phyloP scores from a whole-genome alignment of 257 asterid genomes.

The Primulina tabacum region DNA sequence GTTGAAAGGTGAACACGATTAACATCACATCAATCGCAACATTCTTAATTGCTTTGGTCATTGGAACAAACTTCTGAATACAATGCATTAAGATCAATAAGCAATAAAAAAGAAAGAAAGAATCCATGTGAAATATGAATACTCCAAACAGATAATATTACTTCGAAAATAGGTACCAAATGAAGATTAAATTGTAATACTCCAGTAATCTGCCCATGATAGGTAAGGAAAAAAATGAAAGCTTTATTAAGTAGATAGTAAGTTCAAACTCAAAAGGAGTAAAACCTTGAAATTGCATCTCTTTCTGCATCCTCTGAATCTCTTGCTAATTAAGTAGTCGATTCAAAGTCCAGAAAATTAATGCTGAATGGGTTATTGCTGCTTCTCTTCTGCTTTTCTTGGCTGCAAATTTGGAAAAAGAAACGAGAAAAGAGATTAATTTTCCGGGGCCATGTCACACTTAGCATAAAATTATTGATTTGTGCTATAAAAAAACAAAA shows the following conservation, averaged over 20 bases:
- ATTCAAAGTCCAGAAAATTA: conserved; percentile 8
- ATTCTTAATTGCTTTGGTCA: not conserved
- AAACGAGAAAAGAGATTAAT: not conserved
- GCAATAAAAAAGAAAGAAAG: not conserved
- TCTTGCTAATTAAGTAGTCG: conserved; percentile 14
- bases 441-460: not conserved
- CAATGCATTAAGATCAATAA: not conserved
- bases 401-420: conserved; percentile 44
- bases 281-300: not conserved
- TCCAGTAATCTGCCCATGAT: not conserved
- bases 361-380: conserved; percentile 32
- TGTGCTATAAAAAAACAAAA: not conserved
- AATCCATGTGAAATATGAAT: not conserved
- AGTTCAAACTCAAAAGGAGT: conserved; percentile 3
- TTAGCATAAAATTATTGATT: not conserved
- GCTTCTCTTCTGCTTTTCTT: conserved; percentile 61
- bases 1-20: too few species aligned
- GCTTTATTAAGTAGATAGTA: not conserved
- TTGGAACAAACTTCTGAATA: not conserved
- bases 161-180: not conserved
- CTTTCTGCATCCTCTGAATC: not conserved
- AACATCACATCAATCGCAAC: not conserved
- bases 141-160: not conserved
- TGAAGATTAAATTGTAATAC: not conserved
- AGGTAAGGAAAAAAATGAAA: not conserved